Base-by-base conservation (phyloP, 2,329 filamentous ascomycete genomes). In the Clarireedia monteithiana region DNA sequence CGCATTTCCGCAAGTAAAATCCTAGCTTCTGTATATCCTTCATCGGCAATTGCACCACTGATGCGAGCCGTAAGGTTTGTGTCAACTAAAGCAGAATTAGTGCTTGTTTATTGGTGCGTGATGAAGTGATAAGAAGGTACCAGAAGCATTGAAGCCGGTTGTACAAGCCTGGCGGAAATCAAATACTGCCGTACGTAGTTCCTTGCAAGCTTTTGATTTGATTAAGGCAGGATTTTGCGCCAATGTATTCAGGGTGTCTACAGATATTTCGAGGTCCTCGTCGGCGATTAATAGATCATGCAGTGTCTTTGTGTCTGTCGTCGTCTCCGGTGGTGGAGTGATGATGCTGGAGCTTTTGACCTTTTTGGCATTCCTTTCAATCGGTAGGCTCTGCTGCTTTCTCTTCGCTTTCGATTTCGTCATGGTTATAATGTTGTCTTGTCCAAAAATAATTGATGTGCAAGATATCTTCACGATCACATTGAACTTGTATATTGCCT, bases 1-100 rank as follows among this genome's bases (percentile, higher is more conserved):
- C 79, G 76, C 85, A 88, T 88, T 71, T 88, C 85, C 0, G 84
- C 79, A 1, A 89, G 76, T 14, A 87, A 67, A 15, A 88, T 77
- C 51, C 77, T 77, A 5, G 84, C 83, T n/a, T 88, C 84, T 9
- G 74, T 75, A 60, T 83, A 85, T 64, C 83, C 81, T 50, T 77
- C 82, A 67, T 88, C 85, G 23, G 80, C 77, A 0, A 89, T 72
- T 2, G 85, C 84, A 20, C 76, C 84, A 6, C 82, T 84, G 36
- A 88, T 82, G 48, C 83, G 77, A 7, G 83, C 81, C 2, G 85
- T 87, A 51, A 88, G 76, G 63, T 84, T 88, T 49, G 77, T 77
- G 57, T 78, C 79, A 59, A 75, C 78, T 74, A 58, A 15, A 48
- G 15, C 47, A 47, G 10, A 7, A 53, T 62, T 39, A 63, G 61